Percentiles rank a stretch among this genome's conserved stretches.
Conservation (phyloP, 768 basidiomycete species). For the Sporobolomyces pararoseus region DNA sequence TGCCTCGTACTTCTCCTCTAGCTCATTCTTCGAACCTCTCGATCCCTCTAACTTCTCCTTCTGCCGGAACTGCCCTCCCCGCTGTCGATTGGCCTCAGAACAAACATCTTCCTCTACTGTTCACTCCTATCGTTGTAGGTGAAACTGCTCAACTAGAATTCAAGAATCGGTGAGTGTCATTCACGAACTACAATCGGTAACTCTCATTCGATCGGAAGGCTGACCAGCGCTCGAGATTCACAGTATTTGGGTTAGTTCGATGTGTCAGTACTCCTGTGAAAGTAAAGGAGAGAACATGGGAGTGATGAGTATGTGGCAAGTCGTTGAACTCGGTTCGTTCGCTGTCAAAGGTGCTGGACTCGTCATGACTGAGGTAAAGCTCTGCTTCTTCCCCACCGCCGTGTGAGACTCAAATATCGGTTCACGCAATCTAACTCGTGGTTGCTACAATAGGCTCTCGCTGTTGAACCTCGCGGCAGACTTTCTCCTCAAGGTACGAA, state of each 20-base stretch:
- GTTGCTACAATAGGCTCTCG: neutral
- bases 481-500: conserved; percentile 21
- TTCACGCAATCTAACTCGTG: neutral
- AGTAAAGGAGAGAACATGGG: conserved; percentile 55
- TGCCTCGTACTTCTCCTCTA: neutral
- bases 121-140: conserved; percentile 63
- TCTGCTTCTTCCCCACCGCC: conserved; percentile 10
- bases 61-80: conserved; percentile 21
- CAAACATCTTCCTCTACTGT: conserved; percentile 58
- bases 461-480: conserved; percentile 30
- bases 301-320: conserved; percentile 69
- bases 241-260: conserved; percentile 56
- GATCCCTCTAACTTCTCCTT: neutral
- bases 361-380: conserved; percentile 66
- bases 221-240: neutral
- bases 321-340: conserved; percentile 66
- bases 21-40: neutral
- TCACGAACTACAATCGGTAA: conserved; percentile 11
- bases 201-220: neutral
- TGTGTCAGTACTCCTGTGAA: conserved; percentile 77
- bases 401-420: neutral
- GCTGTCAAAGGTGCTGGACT: conserved; percentile 68
- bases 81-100: conserved; percentile 50
- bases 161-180: conserved; percentile 64
- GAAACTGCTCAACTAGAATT: conserved; percentile 55